Evolutionary conservation across 2,329 filamentous ascomycete genomes (phyloP), one percentile per base, ranked within the genome.

Genomic region (Ophiostoma perfectum): DNA sequence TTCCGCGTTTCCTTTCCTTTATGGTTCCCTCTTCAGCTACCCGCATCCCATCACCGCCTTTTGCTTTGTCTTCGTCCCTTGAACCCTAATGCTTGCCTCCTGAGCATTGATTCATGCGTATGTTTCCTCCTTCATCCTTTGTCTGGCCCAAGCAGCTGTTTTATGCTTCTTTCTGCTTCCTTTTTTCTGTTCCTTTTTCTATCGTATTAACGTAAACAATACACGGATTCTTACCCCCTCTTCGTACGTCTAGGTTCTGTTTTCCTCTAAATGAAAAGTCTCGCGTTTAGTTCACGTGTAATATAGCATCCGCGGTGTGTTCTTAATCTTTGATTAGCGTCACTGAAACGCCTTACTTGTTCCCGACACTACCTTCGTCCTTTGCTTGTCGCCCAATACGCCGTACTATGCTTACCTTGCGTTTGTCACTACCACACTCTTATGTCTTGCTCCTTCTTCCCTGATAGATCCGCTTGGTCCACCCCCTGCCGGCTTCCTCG

Each of bases 341-440:
- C 64, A 16, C 42, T 49, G 64, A 49, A 65, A 49, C 64, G 38
- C 63, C 39, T n/a, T 64, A 63, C 41, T 36, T 42, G n/a, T 11
- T 64, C 42, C 63, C 63, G 42, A 18, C 55, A 60, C 55, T 60
- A 11, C 44, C 41, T 47, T 65, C 44, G 67, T 41, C 16, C 36
- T 49, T n/a, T 55, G 18, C 49, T 18, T 49, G 11, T 62, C 11
- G 12, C 42, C 12, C 41, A 45, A 39, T 38, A 52, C 27, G 41
- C 41, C 27, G 14, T 12, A 36, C 38, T 18, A 18, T 38, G 7
- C n/a, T 18, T 38, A 16, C 49, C n/a, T n/a, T 52, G 36, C 55
- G 27, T 18, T 6, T 5, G 55, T 38, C 55, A 38, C 11, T 12
- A 44, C 42, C 11, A 44, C 27, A 27, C 11, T 60, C 55, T 60